Evolutionary conservation across 352 stramenopile genomes (phyloP).

Genomic region (Blastocystis sp.): DNA sequence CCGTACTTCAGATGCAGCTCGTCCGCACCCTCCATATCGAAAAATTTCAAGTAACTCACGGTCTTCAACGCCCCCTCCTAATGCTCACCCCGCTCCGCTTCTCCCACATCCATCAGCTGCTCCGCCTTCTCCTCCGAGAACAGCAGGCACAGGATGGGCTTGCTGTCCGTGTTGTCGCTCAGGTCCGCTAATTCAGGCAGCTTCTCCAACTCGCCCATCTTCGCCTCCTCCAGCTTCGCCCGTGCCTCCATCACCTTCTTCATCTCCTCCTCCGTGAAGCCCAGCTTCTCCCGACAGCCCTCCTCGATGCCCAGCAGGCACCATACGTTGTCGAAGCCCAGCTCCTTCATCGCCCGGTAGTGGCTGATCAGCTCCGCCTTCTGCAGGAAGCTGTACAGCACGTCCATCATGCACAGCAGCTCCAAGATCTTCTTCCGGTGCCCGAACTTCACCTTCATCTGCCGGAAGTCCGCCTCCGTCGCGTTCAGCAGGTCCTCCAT

Average conservation of each 20-base stretch:
- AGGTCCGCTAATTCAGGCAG: not conserved
- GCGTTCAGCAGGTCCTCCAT: not conserved
- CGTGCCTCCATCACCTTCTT: not conserved
- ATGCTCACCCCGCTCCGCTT: not conserved
- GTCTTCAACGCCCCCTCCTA: slow-evolving; percentile 8
- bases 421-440: slow-evolving; percentile 33
- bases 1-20: not conserved
- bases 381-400: slow-evolving; percentile 2
- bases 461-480: not conserved
- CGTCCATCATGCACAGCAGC: not conserved
- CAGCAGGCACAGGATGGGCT: not conserved
- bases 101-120: not conserved
- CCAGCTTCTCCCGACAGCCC: not conserved
- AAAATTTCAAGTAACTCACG: slow-evolving; percentile 20
- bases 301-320: slow-evolving; percentile 3
- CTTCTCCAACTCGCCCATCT: not conserved
- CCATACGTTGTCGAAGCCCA: slow-evolving; percentile 34
- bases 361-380: not conserved
- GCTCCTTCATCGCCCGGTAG: not conserved
- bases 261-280: slow-evolving; percentile 26
- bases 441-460: slow-evolving; percentile 9
- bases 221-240: not conserved
- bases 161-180: not conserved
- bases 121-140: not conserved
- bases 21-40: not conserved